phyloP scores from a whole-genome alignment of 2,329 filamentous ascomycete species.

The Ramularia endophylla region DNA sequence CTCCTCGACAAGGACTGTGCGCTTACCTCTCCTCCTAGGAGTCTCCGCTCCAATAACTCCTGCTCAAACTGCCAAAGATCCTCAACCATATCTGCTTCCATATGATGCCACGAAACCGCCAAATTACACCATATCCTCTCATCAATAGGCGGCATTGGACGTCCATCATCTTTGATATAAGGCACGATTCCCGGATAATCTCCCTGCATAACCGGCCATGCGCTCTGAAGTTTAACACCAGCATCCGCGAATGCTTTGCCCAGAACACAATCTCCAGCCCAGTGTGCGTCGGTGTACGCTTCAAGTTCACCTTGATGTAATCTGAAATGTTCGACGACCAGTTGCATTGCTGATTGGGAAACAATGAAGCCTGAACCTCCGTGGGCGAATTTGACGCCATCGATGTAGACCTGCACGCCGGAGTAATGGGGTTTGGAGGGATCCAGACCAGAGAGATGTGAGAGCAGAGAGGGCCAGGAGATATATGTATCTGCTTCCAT shows the following conservation, averaged over 20 bases:
- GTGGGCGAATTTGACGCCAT: slow-evolving; percentile 33
- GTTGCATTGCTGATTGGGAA: slow-evolving; percentile 34
- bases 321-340: slow-evolving; percentile 33
- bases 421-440: slow-evolving; percentile 44
- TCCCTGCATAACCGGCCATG: slow-evolving; percentile 24
- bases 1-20: too few species aligned
- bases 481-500: slow-evolving; percentile 55
- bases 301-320: too few species aligned
- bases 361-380: slow-evolving; percentile 39
- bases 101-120: slow-evolving; percentile 16
- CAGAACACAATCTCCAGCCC: slow-evolving; percentile 24
- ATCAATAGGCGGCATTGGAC: too few species aligned
- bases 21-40: too few species aligned
- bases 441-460: slow-evolving; percentile 48
- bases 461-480: slow-evolving; percentile 48
- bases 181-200: too few species aligned
- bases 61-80: slow-evolving; percentile 19
- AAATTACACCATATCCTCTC: slow-evolving; percentile 21
- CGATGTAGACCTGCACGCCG: slow-evolving; percentile 46
- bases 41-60: too few species aligned
- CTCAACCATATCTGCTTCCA: slow-evolving; percentile 9
- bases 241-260: slow-evolving; percentile 19
- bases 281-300: slow-evolving; percentile 29
- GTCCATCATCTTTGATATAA: too few species aligned
- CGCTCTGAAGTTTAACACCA: slow-evolving; percentile 14